A percentile compares a stretch with the other conserved stretches of the same genome.
Conservation (phyloP, 73 alveolate species). For the Paraurostyla sp. region DNA sequence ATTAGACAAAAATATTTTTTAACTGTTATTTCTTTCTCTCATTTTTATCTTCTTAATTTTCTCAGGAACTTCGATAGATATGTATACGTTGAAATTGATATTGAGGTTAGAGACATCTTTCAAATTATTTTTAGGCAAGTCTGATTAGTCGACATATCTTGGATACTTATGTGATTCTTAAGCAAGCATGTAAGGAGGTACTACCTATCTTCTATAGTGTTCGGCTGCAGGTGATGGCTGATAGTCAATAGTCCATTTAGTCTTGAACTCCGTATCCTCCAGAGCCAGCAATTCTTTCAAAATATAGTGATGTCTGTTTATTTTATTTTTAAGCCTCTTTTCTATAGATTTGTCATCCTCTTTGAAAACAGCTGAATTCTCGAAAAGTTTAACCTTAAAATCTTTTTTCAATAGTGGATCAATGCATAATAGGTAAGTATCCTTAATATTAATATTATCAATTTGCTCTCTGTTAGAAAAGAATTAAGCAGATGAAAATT, state of each 20-base stretch:
- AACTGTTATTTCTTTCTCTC: not conserved
- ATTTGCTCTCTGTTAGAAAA: too few species aligned
- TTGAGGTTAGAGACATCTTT: not conserved
- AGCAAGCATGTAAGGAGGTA: not conserved
- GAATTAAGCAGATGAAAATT: too few species aligned
- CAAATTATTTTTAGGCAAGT: constrained; percentile 19
- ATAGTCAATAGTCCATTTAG: not conserved
- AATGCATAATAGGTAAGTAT: too few species aligned
- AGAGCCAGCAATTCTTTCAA: not conserved
- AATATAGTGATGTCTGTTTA: not conserved
- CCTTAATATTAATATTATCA: too few species aligned
- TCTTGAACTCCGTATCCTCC: not conserved
- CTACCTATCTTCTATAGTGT: constrained; percentile 1
- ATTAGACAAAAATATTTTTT: too few species aligned
- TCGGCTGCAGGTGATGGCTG: not conserved
- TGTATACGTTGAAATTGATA: not conserved
- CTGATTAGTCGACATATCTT: constrained; percentile 34
- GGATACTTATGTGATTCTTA: constrained; percentile 41
- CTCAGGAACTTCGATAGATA: not conserved
- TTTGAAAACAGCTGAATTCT: too few species aligned
- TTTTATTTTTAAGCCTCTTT: too few species aligned
- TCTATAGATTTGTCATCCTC: too few species aligned
- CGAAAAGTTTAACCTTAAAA: too few species aligned
- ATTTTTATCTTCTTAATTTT: not conserved
- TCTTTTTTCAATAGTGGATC: too few species aligned